Base-by-base conservation (phyloP, 768 basidiomycete species). In the Rhizopogon vesiculosus region DNA sequence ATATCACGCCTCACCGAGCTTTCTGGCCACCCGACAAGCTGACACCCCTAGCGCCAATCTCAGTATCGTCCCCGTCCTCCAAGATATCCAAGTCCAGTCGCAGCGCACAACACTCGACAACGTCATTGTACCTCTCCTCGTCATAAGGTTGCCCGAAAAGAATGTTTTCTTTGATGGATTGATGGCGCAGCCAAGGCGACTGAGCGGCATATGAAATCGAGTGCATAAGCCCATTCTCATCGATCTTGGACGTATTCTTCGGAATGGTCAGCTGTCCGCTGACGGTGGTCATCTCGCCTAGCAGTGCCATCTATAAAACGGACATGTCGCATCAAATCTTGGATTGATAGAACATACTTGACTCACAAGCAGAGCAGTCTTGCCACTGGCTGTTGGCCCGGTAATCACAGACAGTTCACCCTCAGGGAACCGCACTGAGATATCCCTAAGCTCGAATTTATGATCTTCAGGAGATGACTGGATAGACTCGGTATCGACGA, bases 81-180 rank as follows among this genome's bases (percentile, higher is more conserved):
- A 98, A 69, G 10, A 93, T 80, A 5, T 87, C 82, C 55, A 98
- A 69, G 74, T 98, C 96, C 0, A 88, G 83, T 29, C 67, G 73
- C 51, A 98, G 69, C 1, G 93, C 93, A 64, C 95, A 98, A 13
- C 84, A 87, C 51, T 92, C 86, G n/a, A 95, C 67, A 28, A 93
- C 91, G 0, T 74, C 76, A 9, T 86, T 72, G 60, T 94, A 94
- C 48, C 91, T 75, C 58, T 85, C 82, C 58, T 89, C 83, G 51
- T 89, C 87, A 42, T 67, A 73, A 1, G 84, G 83, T 59, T 81
- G 80, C 0, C 89, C 89, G 66, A 93, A 93, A 9, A 90, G 69
- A 64, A 94, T 90, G 64, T 94, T 93, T 41, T 87, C 86, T 60
- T 79, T 83, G 67, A 93, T 89, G 0, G 88, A 86, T 45, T 85